A percentile compares a stretch with the other conserved stretches of the same genome.
Conservation (phyloP, 441 rosid species). For the Geranium incanum region DNA sequence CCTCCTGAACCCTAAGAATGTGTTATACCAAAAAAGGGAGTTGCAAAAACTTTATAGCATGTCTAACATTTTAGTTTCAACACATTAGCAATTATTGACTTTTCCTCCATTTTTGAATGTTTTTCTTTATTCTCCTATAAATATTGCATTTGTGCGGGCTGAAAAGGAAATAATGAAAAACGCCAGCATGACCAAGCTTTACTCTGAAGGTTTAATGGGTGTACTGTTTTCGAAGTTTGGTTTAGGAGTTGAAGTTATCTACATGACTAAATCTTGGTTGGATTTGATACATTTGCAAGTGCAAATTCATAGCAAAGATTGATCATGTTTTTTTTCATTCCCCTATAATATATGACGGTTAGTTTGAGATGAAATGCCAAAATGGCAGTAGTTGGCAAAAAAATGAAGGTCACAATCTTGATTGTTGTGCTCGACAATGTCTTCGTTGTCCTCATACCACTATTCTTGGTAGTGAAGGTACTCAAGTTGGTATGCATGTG, state of each 20-base stretch:
- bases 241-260: neutral
- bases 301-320: neutral
- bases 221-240: slow-evolving; percentile 8
- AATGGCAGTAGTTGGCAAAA: neutral
- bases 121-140: slow-evolving; percentile 5
- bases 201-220: neutral
- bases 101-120: neutral
- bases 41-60: neutral
- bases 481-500: neutral
- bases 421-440: slow-evolving; percentile 5
- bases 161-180: neutral
- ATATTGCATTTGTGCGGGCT: slow-evolving; percentile 5
- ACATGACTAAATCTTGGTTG: neutral
- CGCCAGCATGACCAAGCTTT: neutral
- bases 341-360: neutral
- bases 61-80: slow-evolving; percentile 7
- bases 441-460: slow-evolving; percentile 2
- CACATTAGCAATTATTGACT: slow-evolving; percentile 1
- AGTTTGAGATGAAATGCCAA: slow-evolving; percentile 1
- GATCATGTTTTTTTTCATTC: neutral
- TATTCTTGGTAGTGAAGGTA: neutral
- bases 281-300: neutral
- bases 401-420: neutral
- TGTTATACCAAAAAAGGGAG: slow-evolving; percentile 13
- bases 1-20: slow-evolving; percentile 1